phyloP scores from a whole-genome alignment of 306 rosid genomes.

The Lagenaria siceraria region DNA sequence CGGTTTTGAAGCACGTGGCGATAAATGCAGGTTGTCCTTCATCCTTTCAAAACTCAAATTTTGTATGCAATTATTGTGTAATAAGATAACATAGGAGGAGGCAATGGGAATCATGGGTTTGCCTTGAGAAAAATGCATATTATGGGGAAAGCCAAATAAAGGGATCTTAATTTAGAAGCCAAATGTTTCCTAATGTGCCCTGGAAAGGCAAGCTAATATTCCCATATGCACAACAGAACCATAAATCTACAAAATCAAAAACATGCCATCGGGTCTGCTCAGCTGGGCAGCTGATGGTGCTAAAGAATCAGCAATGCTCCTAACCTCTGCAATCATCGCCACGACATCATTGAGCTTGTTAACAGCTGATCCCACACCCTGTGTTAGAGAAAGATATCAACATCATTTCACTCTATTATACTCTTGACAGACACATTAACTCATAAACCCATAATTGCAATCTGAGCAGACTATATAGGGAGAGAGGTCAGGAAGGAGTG shows the following conservation, averaged over 20 bases:
- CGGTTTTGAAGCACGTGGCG: background rate
- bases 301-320: constrained; percentile 64
- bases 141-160: background rate
- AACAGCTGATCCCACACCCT: constrained; percentile 90
- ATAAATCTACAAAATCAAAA: background rate
- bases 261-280: constrained; percentile 11
- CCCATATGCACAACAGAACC: background rate
- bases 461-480: background rate
- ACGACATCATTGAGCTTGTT: constrained; percentile 73
- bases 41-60: background rate
- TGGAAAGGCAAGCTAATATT: background rate
- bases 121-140: background rate
- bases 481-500: background rate
- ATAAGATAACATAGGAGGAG: background rate
- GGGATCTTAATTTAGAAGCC: background rate
- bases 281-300: constrained; percentile 17
- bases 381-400: constrained; percentile 6
- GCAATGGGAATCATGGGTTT: background rate
- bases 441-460: background rate
- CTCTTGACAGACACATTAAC: background rate
- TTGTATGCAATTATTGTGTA: background rate
- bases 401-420: background rate
- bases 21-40: background rate
- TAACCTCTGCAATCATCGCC: constrained; percentile 86
- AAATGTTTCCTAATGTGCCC: background rate